Evolutionary conservation across 2,329 filamentous ascomycete genomes (phyloP).

Genomic region (Cladophialophora exuberans): DNA sequence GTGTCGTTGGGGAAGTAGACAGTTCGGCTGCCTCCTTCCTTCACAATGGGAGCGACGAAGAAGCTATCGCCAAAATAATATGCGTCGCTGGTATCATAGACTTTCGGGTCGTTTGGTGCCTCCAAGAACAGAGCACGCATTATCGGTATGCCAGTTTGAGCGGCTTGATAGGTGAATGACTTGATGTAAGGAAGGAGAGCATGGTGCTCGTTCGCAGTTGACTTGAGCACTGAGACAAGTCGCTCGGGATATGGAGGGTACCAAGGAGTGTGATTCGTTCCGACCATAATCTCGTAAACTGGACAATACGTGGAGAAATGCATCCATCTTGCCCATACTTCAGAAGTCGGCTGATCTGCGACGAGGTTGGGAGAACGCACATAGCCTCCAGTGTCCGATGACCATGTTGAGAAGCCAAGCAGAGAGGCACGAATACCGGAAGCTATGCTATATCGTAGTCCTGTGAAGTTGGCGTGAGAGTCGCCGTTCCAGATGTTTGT

Average conservation of each 20-base stretch:
- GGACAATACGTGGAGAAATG: constrained; percentile 5
- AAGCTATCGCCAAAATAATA: constrained; percentile 7
- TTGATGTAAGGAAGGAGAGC: constrained; percentile 8
- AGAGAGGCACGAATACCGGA: constrained; percentile 3
- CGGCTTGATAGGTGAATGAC: constrained; percentile 7
- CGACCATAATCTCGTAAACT: constrained; percentile 10
- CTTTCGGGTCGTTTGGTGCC: neutral
- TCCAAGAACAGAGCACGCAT: constrained; percentile 10
- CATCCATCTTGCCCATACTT: constrained; percentile 8
- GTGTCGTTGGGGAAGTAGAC: constrained; percentile 2
- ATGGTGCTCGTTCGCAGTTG: constrained; percentile 7
- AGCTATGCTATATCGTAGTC: constrained; percentile 6
- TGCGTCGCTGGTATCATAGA: neutral
- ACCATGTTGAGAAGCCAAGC: constrained; percentile 9
- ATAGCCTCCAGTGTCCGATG: constrained; percentile 7
- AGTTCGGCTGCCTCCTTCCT: neutral
- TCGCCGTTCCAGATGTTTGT: constrained; percentile 9
- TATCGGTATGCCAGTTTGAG: neutral
- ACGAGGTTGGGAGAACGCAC: constrained; percentile 7
- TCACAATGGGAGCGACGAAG: constrained; percentile 4
- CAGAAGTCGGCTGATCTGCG: neutral
- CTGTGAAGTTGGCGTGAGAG: constrained; percentile 10
- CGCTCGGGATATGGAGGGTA: constrained; percentile 2
- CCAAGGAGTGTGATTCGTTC: constrained; percentile 8
- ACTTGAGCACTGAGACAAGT: constrained; percentile 4